A percentile compares a stretch with the other conserved stretches of the same genome.
phyloP scores from a whole-genome alignment of 2,329 filamentous ascomycete genomes.

The Monilinia fructigena region DNA sequence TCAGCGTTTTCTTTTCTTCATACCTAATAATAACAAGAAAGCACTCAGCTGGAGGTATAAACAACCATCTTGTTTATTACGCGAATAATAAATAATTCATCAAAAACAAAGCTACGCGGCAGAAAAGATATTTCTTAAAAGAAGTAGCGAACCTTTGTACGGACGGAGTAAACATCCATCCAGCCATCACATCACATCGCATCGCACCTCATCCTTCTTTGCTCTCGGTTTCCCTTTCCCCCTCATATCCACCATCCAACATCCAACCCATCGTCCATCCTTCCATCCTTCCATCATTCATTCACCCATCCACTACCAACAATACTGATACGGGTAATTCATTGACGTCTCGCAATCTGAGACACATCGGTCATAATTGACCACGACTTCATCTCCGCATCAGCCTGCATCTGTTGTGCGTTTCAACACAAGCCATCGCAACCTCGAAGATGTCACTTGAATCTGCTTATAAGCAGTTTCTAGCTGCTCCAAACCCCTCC shows the following conservation, averaged over 20 bases:
- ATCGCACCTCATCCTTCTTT: background rate
- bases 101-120: background rate
- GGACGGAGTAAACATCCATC: too few species aligned
- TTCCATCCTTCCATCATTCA: background rate
- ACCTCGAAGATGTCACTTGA: slow-evolving; percentile 48
- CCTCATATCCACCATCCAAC: background rate
- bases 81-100: background rate
- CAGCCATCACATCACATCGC: too few species aligned
- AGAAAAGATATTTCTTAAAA: background rate
- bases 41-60: background rate
- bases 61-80: background rate
- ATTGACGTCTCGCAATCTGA: slow-evolving; percentile 3
- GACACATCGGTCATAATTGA: background rate
- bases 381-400: slow-evolving; percentile 1
- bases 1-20: background rate
- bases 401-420: slow-evolving; percentile 16
- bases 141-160: background rate
- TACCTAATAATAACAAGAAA: background rate
- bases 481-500: slow-evolving; percentile 63
- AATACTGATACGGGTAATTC: background rate
- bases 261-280: background rate
- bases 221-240: background rate
- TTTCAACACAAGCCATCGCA: slow-evolving; percentile 8
- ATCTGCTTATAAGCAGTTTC: slow-evolving; percentile 67
- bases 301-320: background rate